These are phyloP conservation scores for Ceriops zippeliana DNA, from an alignment of 345 rosid genomes.

Conservation along the genomic window DNA sequence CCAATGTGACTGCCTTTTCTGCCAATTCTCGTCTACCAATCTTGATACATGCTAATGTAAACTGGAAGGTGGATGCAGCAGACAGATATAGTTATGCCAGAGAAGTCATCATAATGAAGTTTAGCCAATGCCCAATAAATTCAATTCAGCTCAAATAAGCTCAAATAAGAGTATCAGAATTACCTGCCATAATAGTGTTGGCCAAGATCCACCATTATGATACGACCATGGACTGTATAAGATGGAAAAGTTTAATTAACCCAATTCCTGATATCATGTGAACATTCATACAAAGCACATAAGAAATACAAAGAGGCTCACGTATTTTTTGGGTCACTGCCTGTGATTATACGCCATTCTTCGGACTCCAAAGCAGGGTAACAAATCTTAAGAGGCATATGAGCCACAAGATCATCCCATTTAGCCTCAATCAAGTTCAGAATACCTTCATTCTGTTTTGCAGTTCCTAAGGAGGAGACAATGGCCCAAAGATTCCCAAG, in stretches of 20 bases:
- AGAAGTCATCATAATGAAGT: not conserved
- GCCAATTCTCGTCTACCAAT: conserved; percentile 79
- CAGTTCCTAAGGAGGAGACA: conserved; percentile 28
- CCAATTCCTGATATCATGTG: not conserved
- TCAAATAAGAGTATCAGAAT: not conserved
- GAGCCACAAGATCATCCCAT: conserved; percentile 77
- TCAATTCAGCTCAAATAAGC: not conserved
- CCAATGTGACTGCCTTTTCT: conserved; percentile 60
- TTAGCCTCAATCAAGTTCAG: conserved; percentile 70
- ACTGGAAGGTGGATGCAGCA: conserved; percentile 33
- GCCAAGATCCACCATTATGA: conserved; percentile 98
- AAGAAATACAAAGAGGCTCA: conserved; percentile 15
- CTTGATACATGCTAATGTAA: conserved; percentile 87
- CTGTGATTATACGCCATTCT: conserved; percentile 90
- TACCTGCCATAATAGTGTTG: conserved; percentile 94
- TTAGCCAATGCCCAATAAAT: not conserved
- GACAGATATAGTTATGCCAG: no score
- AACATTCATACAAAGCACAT: not conserved
- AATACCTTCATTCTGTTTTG: conserved; percentile 26
- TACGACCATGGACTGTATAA: conserved; percentile 88
- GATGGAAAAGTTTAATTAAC: not conserved
- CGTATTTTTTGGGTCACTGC: conserved; percentile 95
- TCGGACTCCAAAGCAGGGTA: conserved; percentile 79
- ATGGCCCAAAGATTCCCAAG: conserved; percentile 85
- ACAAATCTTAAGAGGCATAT: conserved; percentile 92